Conservation (phyloP, 495 filamentous ascomycete species). For the Cairneyella variabilis region DNA sequence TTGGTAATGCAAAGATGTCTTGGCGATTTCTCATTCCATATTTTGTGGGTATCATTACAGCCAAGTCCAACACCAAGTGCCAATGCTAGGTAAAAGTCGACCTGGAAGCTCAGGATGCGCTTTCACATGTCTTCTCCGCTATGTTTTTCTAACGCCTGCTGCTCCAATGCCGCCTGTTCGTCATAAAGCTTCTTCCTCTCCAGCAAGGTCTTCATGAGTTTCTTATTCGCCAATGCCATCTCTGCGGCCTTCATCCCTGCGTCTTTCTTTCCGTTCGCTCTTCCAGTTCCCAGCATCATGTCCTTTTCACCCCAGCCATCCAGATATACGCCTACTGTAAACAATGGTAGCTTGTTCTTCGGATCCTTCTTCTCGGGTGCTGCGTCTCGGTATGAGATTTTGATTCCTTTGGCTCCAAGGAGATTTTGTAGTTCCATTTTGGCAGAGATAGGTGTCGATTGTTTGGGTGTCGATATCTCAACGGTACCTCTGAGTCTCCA, state of each 20-base stretch:
- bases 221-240: slow-evolving; percentile 57
- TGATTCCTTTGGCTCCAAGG: slow-evolving; percentile 49
- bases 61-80: not conserved
- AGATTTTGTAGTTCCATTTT: slow-evolving; percentile 57
- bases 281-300: slow-evolving; percentile 61
- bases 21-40: not conserved
- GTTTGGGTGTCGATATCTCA: slow-evolving; percentile 5
- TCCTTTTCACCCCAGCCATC: slow-evolving; percentile 69
- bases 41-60: slow-evolving; percentile 8
- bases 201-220: slow-evolving; percentile 51
- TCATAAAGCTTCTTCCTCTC: slow-evolving; percentile 39
- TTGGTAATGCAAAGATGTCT: too few relatives aligned
- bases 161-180: slow-evolving; percentile 27
- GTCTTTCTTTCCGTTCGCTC: slow-evolving; percentile 65
- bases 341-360: slow-evolving; percentile 56
- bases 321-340: slow-evolving; percentile 64
- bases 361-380: slow-evolving; percentile 47
- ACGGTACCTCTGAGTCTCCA: slow-evolving; percentile 17
- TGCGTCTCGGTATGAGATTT: slow-evolving; percentile 62
- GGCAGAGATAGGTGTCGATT: slow-evolving; percentile 22
- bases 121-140: not conserved
- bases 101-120: not conserved
- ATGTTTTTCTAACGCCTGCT: slow-evolving; percentile 8
- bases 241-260: slow-evolving; percentile 69
- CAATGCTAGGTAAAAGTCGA: not conserved